A percentile compares a stretch with the other conserved stretches of the same genome.
Conservation (phyloP, 2,329 filamentous ascomycete genomes). For the Pseudocercospora eumusae region DNA sequence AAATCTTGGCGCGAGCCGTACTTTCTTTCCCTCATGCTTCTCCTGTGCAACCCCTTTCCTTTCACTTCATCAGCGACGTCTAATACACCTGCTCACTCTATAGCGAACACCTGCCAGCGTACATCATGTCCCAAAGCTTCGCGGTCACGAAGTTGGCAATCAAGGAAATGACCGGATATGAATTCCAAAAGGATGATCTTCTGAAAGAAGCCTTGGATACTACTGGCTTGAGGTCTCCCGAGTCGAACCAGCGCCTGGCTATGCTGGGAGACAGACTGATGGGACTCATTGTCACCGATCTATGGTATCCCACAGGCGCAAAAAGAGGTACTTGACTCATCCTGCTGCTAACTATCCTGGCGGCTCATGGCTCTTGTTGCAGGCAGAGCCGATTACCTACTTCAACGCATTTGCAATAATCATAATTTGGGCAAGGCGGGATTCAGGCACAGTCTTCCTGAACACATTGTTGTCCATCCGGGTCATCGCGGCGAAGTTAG, state of each 20-base stretch:
- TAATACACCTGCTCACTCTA: too few relatives aligned
- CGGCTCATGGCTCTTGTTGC: too few relatives aligned
- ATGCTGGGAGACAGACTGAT: slow-evolving; percentile 25
- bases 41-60: too few relatives aligned
- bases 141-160: too few relatives aligned
- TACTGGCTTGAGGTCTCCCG: slow-evolving; percentile 9
- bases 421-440: neutral
- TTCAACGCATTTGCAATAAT: slow-evolving; percentile 3
- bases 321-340: too few relatives aligned
- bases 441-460: neutral
- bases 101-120: too few relatives aligned
- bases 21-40: too few relatives aligned
- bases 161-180: neutral
- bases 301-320: too few relatives aligned
- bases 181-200: slow-evolving; percentile 12
- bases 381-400: too few relatives aligned
- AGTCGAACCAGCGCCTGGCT: slow-evolving; percentile 26
- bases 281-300: slow-evolving; percentile 18
- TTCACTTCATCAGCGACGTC: too few relatives aligned
- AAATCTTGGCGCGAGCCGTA: neutral
- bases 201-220: slow-evolving; percentile 24
- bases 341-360: too few relatives aligned
- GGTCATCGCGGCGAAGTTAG: slow-evolving; percentile 1
- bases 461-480: neutral
- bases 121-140: too few relatives aligned